Percentiles rank a stretch among this genome's conserved stretches.
These are phyloP conservation scores for Aspergillus sp. DNA, from an alignment of 2,329 filamentous ascomycete species.

Conservation along the genomic window DNA sequence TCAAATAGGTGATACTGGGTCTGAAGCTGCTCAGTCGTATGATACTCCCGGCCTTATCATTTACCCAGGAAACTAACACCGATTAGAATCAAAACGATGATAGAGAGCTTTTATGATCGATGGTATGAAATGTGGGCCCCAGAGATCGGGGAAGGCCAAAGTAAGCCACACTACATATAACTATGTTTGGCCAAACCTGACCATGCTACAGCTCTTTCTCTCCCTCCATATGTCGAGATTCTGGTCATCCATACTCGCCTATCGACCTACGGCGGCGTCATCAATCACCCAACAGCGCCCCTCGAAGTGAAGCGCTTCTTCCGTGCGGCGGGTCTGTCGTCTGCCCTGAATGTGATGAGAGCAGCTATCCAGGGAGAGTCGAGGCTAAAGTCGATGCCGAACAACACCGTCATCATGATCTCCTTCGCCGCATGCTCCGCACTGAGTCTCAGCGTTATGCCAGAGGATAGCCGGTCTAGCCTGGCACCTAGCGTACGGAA, in stretches of 20 bases:
- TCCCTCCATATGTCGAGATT: slow-evolving; percentile 73
- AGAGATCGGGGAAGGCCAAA: slow-evolving; percentile 53
- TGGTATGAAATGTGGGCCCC: slow-evolving; percentile 65
- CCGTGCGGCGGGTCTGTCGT: slow-evolving; percentile 67
- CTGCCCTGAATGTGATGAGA: slow-evolving; percentile 71
- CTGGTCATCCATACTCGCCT: slow-evolving; percentile 69
- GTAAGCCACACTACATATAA: slow-evolving; percentile 29
- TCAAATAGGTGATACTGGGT: slow-evolving; percentile 28
- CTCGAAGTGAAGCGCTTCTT: slow-evolving; percentile 70
- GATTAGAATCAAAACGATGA: slow-evolving; percentile 53
- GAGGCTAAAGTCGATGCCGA: slow-evolving; percentile 71
- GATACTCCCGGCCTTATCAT: slow-evolving; percentile 7
- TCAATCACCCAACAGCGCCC: slow-evolving; percentile 70
- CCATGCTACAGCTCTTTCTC: slow-evolving; percentile 44
- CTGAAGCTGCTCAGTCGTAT: slow-evolving; percentile 32
- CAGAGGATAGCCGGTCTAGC: slow-evolving; percentile 53
- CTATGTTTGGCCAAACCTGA: slow-evolving; percentile 15
- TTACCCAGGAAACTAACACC: slow-evolving; percentile 6
- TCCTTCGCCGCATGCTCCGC: slow-evolving; percentile 71
- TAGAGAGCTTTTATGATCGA: slow-evolving; percentile 63
- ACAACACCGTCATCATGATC: slow-evolving; percentile 77
- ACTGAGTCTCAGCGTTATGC: slow-evolving; percentile 60
- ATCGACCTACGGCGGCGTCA: slow-evolving; percentile 71
- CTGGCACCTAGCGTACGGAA: slow-evolving; percentile 62
- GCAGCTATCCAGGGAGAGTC: slow-evolving; percentile 70